Evolutionary conservation across 1,284 basidiomycete species (phyloP).

Genomic region (Pseudozyma tsukubaensis): DNA sequence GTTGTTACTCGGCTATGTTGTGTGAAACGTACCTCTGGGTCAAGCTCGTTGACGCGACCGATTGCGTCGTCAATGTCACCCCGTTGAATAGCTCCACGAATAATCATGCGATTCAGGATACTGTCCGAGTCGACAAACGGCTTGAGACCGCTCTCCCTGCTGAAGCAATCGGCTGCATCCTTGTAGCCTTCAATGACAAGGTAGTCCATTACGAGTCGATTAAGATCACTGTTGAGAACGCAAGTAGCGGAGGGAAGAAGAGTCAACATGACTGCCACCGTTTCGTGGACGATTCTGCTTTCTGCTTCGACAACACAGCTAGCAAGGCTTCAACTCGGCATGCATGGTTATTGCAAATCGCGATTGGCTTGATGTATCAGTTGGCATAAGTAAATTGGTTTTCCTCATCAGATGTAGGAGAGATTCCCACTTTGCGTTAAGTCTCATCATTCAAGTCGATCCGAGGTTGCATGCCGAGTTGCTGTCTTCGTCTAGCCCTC

Average conservation of each 20-base stretch:
- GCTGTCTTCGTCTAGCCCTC: no score
- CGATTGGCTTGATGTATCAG: slow-evolving; percentile 68
- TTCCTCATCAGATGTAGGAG: slow-evolving; percentile 73
- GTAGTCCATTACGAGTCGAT: slow-evolving; percentile 96
- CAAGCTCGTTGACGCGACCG: slow-evolving; percentile 89
- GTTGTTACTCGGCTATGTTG: slow-evolving; percentile 4
- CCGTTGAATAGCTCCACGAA: slow-evolving; percentile 90
- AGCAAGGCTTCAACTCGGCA: not conserved
- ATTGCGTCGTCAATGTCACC: slow-evolving; percentile 96
- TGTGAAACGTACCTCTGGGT: slow-evolving; percentile 84
- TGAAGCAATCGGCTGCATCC: slow-evolving; percentile 92
- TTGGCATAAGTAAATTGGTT: slow-evolving; percentile 70
- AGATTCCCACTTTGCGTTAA: slow-evolving; percentile 74
- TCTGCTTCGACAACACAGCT: not conserved
- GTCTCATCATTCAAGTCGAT: slow-evolving; percentile 70
- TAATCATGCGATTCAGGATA: slow-evolving; percentile 92
- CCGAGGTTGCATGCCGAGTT: slow-evolving; percentile 16
- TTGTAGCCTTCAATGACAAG: slow-evolving; percentile 97
- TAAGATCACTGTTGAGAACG: slow-evolving; percentile 78
- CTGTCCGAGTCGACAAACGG: slow-evolving; percentile 83
- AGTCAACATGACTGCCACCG: slow-evolving; percentile 1
- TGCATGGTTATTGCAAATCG: not conserved
- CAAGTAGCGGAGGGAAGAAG: not conserved
- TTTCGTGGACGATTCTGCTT: no score
- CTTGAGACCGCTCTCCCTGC: slow-evolving; percentile 82